phyloP scores from a whole-genome alignment of 306 rosid species.

The Corylus avellana region DNA sequence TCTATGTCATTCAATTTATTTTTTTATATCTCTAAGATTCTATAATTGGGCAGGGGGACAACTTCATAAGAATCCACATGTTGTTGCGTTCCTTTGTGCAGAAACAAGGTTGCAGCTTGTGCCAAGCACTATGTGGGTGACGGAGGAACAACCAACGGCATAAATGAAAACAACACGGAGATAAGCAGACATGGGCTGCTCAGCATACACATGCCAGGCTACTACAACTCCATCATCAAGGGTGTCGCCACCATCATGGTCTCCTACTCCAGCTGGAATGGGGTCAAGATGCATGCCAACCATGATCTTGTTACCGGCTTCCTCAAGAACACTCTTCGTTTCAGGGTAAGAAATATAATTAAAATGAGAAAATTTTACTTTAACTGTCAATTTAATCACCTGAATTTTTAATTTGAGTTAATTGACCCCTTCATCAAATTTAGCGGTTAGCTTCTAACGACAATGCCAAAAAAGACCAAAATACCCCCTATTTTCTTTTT shows the following conservation, averaged over 20 bases:
- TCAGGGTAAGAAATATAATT: background rate
- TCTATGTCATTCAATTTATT: no score
- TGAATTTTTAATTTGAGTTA: no score
- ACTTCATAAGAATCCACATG: background rate
- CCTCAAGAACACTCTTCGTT: background rate
- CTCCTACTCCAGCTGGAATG: conserved; percentile 12
- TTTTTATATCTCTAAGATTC: no score
- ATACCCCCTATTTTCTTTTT: no score
- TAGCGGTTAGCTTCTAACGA: no score
- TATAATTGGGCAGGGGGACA: no score
- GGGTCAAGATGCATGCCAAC: background rate
- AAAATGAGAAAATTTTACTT: no score
- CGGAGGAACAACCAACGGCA: conserved; percentile 4
- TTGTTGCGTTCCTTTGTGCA: background rate
- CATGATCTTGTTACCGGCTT: background rate
- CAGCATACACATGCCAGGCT: conserved; percentile 6
- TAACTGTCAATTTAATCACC: no score
- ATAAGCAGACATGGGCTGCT: conserved; percentile 1
- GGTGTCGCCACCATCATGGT: background rate
- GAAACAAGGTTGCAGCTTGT: conserved; percentile 5
- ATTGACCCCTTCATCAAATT: no score
- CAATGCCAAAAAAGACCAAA: no score
- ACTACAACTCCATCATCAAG: conserved; percentile 7
- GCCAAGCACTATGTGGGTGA: conserved; percentile 12
- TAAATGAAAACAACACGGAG: conserved; percentile 5